These are phyloP conservation scores for Crepidotus variabilis DNA, from an alignment of 768 basidiomycete genomes.

Conservation along the genomic window DNA sequence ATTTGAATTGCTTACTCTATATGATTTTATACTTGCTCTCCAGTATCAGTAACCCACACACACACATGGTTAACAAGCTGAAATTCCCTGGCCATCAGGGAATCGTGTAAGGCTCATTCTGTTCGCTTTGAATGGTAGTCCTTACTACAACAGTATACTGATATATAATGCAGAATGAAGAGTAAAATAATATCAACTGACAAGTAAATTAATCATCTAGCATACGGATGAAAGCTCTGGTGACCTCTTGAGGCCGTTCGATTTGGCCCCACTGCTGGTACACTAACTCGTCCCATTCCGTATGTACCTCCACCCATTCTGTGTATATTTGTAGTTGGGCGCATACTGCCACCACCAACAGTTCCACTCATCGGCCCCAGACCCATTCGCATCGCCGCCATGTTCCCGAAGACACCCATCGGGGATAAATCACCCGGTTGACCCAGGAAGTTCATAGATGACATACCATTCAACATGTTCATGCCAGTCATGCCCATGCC, in stretches of 20 bases:
- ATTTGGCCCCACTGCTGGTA: constrained; percentile 40
- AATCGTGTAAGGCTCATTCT: no score
- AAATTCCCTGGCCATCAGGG: no score
- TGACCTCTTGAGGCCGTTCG: constrained; percentile 50
- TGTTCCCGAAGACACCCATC: constrained; percentile 32
- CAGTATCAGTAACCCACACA: no score
- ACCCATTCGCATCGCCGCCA: constrained; percentile 32
- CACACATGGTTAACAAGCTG: no score
- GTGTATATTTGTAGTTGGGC: constrained; percentile 2
- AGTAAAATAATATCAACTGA: neutral
- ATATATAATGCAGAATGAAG: no score
- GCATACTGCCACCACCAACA: constrained; percentile 19
- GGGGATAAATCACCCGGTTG: constrained; percentile 14
- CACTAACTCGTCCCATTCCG: constrained; percentile 17
- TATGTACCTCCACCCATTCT: constrained; percentile 16
- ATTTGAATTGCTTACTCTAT: no score
- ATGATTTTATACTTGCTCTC: no score
- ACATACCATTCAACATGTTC: constrained; percentile 30
- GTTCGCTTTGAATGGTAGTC: no score
- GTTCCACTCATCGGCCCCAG: constrained; percentile 27
- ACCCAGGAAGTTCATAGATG: constrained; percentile 21
- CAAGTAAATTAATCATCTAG: constrained; percentile 32
- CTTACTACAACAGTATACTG: no score
- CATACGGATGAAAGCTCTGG: constrained; percentile 64
- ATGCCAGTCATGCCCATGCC: constrained; percentile 36